These are phyloP conservation scores for Tricholoma sp. DNA, from an alignment of 768 basidiomycete species.

Conservation along the genomic window DNA sequence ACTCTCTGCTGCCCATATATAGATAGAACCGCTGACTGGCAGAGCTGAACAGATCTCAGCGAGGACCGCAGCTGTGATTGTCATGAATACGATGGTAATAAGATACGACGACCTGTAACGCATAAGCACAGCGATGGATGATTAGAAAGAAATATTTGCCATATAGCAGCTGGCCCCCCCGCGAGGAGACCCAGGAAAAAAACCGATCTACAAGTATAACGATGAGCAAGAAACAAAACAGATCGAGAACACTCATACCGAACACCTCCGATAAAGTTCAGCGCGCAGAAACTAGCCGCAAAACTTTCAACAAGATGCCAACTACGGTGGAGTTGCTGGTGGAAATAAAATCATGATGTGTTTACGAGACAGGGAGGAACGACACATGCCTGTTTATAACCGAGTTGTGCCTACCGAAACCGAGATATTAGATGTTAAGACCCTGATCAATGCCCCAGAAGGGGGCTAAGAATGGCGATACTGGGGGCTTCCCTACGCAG, in stretches of 20 bases:
- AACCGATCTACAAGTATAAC: slow-evolving; percentile 45
- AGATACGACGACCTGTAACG: slow-evolving; percentile 72
- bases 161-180: slow-evolving; percentile 84
- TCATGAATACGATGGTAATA: slow-evolving; percentile 81
- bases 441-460: slow-evolving; percentile 29
- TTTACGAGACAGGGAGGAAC: neutral
- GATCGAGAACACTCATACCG: slow-evolving; percentile 39
- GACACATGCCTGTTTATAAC: slow-evolving; percentile 68
- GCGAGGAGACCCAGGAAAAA: slow-evolving; percentile 80
- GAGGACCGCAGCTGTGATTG: slow-evolving; percentile 79
- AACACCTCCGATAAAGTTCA: slow-evolving; percentile 87
- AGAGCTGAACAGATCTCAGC: slow-evolving; percentile 91
- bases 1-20: slow-evolving; percentile 92
- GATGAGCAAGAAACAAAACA: neutral
- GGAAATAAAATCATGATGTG: slow-evolving; percentile 9
- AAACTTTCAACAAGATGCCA: slow-evolving; percentile 85
- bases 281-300: slow-evolving; percentile 81
- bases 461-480: slow-evolving; percentile 41
- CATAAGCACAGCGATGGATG: slow-evolving; percentile 9
- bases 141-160: slow-evolving; percentile 35
- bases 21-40: slow-evolving; percentile 86
- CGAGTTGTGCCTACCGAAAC: slow-evolving; percentile 56
- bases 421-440: slow-evolving; percentile 40
- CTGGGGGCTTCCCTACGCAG: slow-evolving; percentile 97
- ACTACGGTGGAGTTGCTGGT: slow-evolving; percentile 77